Conservation (phyloP, 2,329 filamentous ascomycete genomes). For the Aspergillus sp. region DNA sequence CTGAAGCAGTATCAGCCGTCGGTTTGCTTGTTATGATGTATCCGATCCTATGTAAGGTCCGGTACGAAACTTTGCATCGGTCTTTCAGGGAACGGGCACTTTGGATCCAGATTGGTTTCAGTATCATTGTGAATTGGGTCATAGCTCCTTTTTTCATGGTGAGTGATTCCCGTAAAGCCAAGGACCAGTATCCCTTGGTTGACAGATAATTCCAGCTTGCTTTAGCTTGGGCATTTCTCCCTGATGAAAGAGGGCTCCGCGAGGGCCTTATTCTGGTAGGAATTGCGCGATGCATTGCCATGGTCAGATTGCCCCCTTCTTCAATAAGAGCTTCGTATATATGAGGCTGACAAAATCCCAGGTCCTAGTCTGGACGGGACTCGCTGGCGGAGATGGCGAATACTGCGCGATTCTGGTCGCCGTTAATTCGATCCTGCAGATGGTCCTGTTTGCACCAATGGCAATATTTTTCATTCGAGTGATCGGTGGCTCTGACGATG, state of each 20-base stretch:
- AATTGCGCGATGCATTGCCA: constrained; percentile 81
- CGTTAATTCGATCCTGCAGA: constrained; percentile 72
- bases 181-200: not conserved
- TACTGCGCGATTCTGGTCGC: constrained; percentile 82
- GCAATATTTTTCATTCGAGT: constrained; percentile 69
- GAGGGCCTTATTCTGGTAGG: constrained; percentile 79
- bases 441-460: constrained; percentile 69
- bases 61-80: constrained; percentile 71
- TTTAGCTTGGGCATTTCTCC: constrained; percentile 53
- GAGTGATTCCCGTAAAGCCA: constrained; percentile 12
- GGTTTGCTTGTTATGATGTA: constrained; percentile 93
- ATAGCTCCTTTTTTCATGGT: constrained; percentile 82
- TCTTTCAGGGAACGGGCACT: constrained; percentile 61
- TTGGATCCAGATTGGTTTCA: constrained; percentile 76
- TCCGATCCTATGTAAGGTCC: constrained; percentile 84
- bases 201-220: constrained; percentile 41
- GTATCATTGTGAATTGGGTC: constrained; percentile 77
- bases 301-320: constrained; percentile 55
- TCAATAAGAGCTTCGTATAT: not conserved
- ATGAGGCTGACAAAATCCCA: constrained; percentile 20
- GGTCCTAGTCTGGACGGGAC: constrained; percentile 73
- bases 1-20: constrained; percentile 55
- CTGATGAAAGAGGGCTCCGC: constrained; percentile 50
- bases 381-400: constrained; percentile 73
- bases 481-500: constrained; percentile 55